These are phyloP conservation scores for Penicillium daleae DNA, from an alignment of 495 filamentous ascomycete genomes.

Conservation along the genomic window DNA sequence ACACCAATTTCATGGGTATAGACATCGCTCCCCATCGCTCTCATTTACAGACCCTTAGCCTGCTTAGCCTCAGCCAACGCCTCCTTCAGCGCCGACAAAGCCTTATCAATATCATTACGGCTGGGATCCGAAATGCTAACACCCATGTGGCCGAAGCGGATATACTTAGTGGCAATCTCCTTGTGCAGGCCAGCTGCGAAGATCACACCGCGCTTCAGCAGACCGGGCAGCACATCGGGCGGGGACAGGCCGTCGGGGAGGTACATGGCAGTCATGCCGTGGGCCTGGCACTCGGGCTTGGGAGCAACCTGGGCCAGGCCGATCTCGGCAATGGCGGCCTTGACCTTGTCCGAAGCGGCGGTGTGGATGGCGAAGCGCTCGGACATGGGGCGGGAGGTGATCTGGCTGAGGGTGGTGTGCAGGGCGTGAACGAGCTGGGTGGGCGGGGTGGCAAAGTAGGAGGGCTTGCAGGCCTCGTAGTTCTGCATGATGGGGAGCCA, in stretches of 20 bases:
- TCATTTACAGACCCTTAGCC: slow-evolving; percentile 49
- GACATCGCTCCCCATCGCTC: too few species aligned
- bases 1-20: slow-evolving; percentile 2
- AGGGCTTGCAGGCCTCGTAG: slow-evolving; percentile 95
- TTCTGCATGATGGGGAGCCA: slow-evolving; percentile 99
- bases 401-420: slow-evolving; percentile 89
- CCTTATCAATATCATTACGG: slow-evolving; percentile 76
- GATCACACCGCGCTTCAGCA: slow-evolving; percentile 88
- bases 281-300: slow-evolving; percentile 87
- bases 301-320: slow-evolving; percentile 84
- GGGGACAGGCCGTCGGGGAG: slow-evolving; percentile 81
- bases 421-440: slow-evolving; percentile 94
- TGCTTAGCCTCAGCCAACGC: slow-evolving; percentile 69
- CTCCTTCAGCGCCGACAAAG: slow-evolving; percentile 74
- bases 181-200: slow-evolving; percentile 96
- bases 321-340: slow-evolving; percentile 74
- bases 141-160: slow-evolving; percentile 92
- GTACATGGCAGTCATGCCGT: slow-evolving; percentile 97
- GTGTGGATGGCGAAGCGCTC: slow-evolving; percentile 82
- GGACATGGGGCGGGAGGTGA: slow-evolving; percentile 73
- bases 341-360: slow-evolving; percentile 76
- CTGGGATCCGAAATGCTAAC: slow-evolving; percentile 70
- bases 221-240: slow-evolving; percentile 79
- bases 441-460: slow-evolving; percentile 95
- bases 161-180: slow-evolving; percentile 72